phyloP scores from a whole-genome alignment of 225 moss, liverwort and hornwort genomes.

The Polytrichum formosum region DNA sequence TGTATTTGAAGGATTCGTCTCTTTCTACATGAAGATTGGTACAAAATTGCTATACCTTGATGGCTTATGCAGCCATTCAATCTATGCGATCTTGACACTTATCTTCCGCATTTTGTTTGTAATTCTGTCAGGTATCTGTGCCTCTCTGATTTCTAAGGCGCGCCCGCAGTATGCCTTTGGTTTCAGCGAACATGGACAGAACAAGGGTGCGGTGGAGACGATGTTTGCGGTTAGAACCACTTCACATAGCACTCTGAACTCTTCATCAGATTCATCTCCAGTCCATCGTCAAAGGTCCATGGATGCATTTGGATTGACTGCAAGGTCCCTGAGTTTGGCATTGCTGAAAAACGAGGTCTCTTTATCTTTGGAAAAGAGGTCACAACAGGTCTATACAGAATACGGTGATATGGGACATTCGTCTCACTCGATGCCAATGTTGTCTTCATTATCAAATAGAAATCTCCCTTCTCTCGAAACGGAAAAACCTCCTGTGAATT shows the following conservation, averaged over 20 bases:
- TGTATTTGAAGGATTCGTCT: no score
- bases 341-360: background rate
- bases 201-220: conserved; percentile 7
- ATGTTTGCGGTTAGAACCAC: conserved; percentile 8
- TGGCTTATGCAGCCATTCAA: no score
- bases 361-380: no score
- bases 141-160: conserved; percentile 14
- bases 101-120: background rate
- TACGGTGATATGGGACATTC: no score
- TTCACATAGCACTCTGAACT: conserved; percentile 1
- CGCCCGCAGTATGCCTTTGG: conserved; percentile 6
- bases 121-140: conserved; percentile 19
- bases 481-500: background rate
- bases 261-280: conserved; percentile 1
- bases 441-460: conserved; percentile 5
- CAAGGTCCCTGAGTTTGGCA: background rate
- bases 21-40: no score
- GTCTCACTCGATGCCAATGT: background rate
- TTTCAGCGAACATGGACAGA: background rate
- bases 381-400: no score
- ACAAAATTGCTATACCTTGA: no score
- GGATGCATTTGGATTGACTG: conserved; percentile 12
- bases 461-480: conserved; percentile 4
- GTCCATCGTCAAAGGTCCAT: conserved; percentile 8
- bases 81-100: no score